These are phyloP conservation scores for Chytridiales sp. DNA, from an alignment of 371 early-diverging fungal genomes.

Conservation along the genomic window DNA sequence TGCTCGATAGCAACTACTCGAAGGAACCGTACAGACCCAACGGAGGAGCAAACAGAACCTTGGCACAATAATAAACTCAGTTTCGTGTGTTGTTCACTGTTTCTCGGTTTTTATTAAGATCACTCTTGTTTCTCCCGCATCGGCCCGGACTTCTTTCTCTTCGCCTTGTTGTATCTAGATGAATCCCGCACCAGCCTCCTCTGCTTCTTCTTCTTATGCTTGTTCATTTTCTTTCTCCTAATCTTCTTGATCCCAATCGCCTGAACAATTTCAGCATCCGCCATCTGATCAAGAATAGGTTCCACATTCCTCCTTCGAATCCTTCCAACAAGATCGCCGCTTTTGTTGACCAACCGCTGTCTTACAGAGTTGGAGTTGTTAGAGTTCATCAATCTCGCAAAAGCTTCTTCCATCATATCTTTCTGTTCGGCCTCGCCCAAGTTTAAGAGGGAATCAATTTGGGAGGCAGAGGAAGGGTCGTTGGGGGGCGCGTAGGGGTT, in stretches of 20 bases:
- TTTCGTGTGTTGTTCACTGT: too few relatives aligned
- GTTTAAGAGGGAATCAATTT: constrained; percentile 1
- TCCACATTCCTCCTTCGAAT: background rate
- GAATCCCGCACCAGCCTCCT: constrained; percentile 30
- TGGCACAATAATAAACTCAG: too few relatives aligned
- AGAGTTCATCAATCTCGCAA: background rate
- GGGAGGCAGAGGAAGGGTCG: background rate
- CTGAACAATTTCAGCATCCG: constrained; percentile 8
- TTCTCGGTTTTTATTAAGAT: background rate
- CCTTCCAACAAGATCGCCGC: background rate
- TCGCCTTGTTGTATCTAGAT: constrained; percentile 41
- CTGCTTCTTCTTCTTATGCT: constrained; percentile 47
- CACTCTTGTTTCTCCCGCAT: constrained; percentile 42
- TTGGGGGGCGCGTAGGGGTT: constrained; percentile 17
- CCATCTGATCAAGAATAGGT: background rate
- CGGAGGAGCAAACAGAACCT: too few relatives aligned
- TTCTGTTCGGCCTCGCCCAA: background rate
- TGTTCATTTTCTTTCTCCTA: constrained; percentile 47
- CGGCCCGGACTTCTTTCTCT: constrained; percentile 30
- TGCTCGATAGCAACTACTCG: too few relatives aligned
- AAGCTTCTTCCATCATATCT: background rate
- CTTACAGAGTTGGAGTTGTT: background rate
- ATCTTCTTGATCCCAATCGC: constrained; percentile 39
- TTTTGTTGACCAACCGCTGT: background rate
- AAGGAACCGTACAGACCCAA: too few relatives aligned